Base-by-base conservation (phyloP, 164 flowering plant genomes). In the Akebia trifoliata region DNA sequence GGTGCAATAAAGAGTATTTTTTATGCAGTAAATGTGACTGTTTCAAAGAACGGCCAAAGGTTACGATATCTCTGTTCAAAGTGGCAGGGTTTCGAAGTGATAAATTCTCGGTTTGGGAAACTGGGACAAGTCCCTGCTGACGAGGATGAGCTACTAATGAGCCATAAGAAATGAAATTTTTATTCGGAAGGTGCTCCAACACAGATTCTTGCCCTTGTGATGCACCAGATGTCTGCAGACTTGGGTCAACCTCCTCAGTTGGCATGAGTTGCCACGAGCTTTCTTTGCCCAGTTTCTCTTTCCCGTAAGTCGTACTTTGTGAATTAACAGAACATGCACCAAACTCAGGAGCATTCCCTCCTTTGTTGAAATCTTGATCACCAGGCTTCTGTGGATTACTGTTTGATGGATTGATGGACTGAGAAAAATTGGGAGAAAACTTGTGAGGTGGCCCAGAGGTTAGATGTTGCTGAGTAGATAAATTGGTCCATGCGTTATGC, bases 1-100 rank as follows among this genome's bases (percentile, higher is more conserved):
- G 95, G 61, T 83, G 81, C 59, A 77, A 71, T 36, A 83, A 69
- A 29, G 95, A 77, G 64, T 73, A 74, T 63, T 74, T 76, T 52
- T 65, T 72, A 40, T 77, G 78, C 18, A 60, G 20, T 30, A 37
- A 25, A 48, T 42, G 75, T 54, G 76, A 72, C 31, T 84, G 77
- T 56, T 60, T 73, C 55, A 78, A 50, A 58, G 84, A 73, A 35
- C 69, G 82, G 26, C 89, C 87, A 77, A 77, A 78, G 30, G 80
- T 78, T 74, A 85, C 84, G 57, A 71, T 65, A 50, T 78, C 81
- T 63, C 72, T 72, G 39, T 70, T 61, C 35, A 64, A 54, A 52
- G 63, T 50, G 46, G 73, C 51, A 54, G 68, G 52, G 56, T 38
- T 62, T 22, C 61, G 57, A 40, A 37, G 47, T 66, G 75, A 59